Evolutionary conservation across 306 rosid species (phyloP).

Genomic region (Corylus avellana): DNA sequence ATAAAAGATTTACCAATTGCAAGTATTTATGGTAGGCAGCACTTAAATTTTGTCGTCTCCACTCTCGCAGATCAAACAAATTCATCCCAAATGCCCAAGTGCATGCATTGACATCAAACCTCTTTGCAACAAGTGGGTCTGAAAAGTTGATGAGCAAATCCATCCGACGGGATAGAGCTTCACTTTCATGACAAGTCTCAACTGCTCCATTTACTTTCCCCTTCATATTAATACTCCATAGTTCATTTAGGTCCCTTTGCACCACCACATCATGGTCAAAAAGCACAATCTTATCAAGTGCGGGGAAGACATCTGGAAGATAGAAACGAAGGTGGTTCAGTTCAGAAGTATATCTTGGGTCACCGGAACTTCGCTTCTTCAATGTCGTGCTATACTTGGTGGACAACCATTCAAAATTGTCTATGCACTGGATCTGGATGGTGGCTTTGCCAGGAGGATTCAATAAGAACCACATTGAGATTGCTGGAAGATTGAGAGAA

Average conservation of each 20-base stretch:
- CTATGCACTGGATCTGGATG: constrained; percentile 70
- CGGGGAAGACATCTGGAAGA: constrained; percentile 79
- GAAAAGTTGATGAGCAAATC: constrained; percentile 79
- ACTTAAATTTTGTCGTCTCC: constrained; percentile 79
- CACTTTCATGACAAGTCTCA: constrained; percentile 65
- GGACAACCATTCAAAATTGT: constrained; percentile 64
- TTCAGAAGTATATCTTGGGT: constrained; percentile 82
- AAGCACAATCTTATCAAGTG: constrained; percentile 66
- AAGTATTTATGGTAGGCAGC: constrained; percentile 60
- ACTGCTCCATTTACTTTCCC: constrained; percentile 80
- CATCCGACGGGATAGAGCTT: constrained; percentile 62
- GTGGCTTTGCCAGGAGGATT: constrained; percentile 88
- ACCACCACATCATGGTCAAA: constrained; percentile 97
- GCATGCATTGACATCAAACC: constrained; percentile 73
- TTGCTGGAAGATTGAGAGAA: constrained; percentile 83
- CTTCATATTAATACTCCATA: constrained; percentile 73
- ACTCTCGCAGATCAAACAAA: constrained; percentile 73
- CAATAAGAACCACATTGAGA: constrained; percentile 89
- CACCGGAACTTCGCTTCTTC: constrained; percentile 47
- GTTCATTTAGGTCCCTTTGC: constrained; percentile 68
- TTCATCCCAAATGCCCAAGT: constrained; percentile 99
- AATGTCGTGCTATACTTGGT: constrained; percentile 42
- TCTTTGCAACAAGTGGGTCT: constrained; percentile 67
- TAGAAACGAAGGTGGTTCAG: constrained; percentile 92
- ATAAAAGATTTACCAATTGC: constrained; percentile 58